Evolutionary conservation across 2,329 filamentous ascomycete species (phyloP).

Genomic region (Mycocentrospora acerina): DNA sequence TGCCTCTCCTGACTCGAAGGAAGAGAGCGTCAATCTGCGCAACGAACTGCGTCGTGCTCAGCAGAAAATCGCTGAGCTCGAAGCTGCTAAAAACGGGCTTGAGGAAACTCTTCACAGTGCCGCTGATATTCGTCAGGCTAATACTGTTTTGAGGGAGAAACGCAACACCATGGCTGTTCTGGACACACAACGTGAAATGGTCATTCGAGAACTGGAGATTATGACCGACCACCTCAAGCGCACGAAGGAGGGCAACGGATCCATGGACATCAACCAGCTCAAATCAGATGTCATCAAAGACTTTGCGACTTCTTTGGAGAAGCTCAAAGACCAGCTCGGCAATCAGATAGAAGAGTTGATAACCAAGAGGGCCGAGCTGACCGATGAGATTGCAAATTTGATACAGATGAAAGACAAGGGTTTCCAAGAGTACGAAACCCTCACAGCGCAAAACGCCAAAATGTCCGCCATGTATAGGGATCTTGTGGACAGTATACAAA

Average conservation of each 20-base stretch:
- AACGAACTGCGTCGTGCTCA: conserved; percentile 80
- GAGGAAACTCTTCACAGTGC: conserved; percentile 58
- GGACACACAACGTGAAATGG: conserved; percentile 92
- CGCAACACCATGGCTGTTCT: conserved; percentile 92
- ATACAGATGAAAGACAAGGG: conserved; percentile 88
- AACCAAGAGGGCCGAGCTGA: conserved; percentile 77
- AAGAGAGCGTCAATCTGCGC: conserved; percentile 53
- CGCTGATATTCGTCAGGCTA: conserved; percentile 70
- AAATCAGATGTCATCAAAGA: conserved; percentile 64
- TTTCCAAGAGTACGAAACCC: conserved; percentile 90
- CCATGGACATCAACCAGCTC: conserved; percentile 73
- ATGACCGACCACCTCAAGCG: conserved; percentile 84
- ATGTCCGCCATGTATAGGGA: conserved; percentile 94
- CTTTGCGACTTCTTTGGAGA: conserved; percentile 62
- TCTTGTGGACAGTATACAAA: conserved; percentile 90
- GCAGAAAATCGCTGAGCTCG: conserved; percentile 81
- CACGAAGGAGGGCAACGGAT: conserved; percentile 77
- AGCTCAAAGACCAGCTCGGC: conserved; percentile 77
- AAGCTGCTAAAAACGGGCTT: conserved; percentile 68
- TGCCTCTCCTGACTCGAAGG: conserved; percentile 54
- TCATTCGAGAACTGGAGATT: conserved; percentile 87
- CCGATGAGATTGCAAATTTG: conserved; percentile 82
- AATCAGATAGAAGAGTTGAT: conserved; percentile 83
- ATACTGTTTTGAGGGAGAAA: conserved; percentile 87
- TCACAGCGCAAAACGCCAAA: conserved; percentile 92